Conservation (phyloP, 768 basidiomycete species). For the Termitomyces bulborhizus region DNA sequence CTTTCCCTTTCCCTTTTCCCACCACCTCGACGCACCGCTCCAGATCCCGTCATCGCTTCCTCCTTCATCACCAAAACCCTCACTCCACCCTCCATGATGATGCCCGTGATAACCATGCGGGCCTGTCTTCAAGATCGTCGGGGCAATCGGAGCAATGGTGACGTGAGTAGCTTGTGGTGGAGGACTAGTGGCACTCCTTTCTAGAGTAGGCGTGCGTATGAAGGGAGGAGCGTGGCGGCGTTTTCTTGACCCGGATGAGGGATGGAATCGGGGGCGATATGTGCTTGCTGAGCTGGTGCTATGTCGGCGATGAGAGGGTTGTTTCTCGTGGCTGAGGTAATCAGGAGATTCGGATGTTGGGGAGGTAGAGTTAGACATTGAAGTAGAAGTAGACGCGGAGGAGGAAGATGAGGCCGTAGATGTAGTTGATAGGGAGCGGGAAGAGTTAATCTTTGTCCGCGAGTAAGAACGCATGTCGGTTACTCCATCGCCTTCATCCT, state of each 20-base stretch:
- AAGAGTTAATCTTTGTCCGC: slow-evolving; percentile 16
- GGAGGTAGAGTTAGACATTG: slow-evolving; percentile 18
- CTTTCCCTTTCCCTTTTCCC: slow-evolving; percentile 10
- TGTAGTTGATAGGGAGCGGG: slow-evolving; percentile 38
- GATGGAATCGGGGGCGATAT: slow-evolving; percentile 15
- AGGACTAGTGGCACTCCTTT: slow-evolving; percentile 1
- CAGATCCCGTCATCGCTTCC: slow-evolving; percentile 25
- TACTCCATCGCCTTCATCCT: slow-evolving; percentile 39
- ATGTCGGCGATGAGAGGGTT: slow-evolving; percentile 14
- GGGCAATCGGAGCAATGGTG: slow-evolving; percentile 45
- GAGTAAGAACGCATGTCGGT: slow-evolving; percentile 54
- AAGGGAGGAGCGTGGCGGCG: slow-evolving; percentile 21
- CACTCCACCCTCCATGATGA: slow-evolving; percentile 34
- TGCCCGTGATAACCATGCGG: slow-evolving; percentile 38
- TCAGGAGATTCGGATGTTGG: slow-evolving; percentile 19
- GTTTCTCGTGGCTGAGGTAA: slow-evolving; percentile 9
- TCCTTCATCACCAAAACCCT: slow-evolving; percentile 42
- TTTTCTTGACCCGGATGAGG: slow-evolving; percentile 17
- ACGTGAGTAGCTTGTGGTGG: slow-evolving; percentile 22
- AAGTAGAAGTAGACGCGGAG: slow-evolving; percentile 24
- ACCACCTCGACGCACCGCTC: slow-evolving; percentile 13
- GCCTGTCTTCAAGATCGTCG: slow-evolving; percentile 82
- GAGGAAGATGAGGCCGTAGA: slow-evolving; percentile 39
- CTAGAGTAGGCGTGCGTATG: slow-evolving; percentile 16
- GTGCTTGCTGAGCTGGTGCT: slow-evolving; percentile 19